phyloP scores from a whole-genome alignment of 2,329 filamentous ascomycete genomes.

The Acrodontium crateriforme region DNA sequence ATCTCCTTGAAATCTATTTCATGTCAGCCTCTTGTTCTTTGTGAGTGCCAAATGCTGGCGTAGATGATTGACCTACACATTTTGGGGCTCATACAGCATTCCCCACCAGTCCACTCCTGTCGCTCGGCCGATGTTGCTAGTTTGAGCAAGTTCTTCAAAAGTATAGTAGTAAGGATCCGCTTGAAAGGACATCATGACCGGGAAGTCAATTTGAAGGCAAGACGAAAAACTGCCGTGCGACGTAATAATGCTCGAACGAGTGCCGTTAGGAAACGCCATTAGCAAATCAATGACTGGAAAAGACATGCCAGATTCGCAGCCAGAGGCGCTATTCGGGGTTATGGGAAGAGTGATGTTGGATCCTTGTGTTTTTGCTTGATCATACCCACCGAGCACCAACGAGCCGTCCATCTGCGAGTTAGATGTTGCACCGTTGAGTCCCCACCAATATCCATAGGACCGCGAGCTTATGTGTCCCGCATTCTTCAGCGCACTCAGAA shows the following conservation, averaged over 20 bases:
- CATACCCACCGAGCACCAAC: neutral
- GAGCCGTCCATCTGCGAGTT: neutral
- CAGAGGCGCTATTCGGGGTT: no score
- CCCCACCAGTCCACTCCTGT: neutral
- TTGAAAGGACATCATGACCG: neutral
- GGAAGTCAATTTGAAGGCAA: neutral
- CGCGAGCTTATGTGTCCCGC: neutral
- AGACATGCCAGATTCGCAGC: neutral
- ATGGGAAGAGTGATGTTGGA: neutral
- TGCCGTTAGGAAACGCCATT: neutral
- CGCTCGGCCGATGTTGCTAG: neutral
- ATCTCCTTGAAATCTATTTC: conserved; percentile 2
- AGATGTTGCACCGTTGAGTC: neutral
- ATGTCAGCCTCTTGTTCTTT: conserved; percentile 1
- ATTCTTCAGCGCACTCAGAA: neutral
- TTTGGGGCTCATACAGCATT: neutral
- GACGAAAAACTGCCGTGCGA: neutral
- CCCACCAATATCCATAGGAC: neutral
- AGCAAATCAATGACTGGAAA: neutral
- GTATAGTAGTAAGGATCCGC: neutral
- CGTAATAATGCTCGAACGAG: neutral
- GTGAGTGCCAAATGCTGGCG: no score
- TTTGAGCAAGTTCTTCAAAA: neutral
- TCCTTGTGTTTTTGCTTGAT: neutral
- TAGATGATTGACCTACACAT: neutral